Base-by-base conservation (phyloP, 2,329 filamentous ascomycete genomes). In the Nemania serpens region DNA sequence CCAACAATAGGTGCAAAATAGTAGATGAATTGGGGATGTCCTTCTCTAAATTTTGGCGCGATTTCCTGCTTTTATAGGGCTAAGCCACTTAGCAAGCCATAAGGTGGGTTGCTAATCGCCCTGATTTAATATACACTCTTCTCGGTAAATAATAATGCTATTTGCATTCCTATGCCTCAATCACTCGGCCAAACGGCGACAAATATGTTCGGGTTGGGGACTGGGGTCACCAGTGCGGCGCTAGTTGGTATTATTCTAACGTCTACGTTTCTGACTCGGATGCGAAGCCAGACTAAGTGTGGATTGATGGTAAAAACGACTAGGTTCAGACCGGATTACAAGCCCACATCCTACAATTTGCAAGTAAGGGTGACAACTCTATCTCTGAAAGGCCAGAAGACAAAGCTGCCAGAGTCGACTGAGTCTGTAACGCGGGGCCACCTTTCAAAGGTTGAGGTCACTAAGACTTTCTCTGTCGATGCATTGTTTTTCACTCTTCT, bases 271-370 rank as follows among this genome's bases (percentile, higher is more conserved):
- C 37, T 5, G 59, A 49, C 10, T 29, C 42, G 18, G 60, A 55
- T 18, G 43, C 48, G 4, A 65, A 53, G 10, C 66, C 64, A 10
- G 61, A 68, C 57, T 72, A 69, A 42, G 17, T 69, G 0, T 72
- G 69, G 70, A 66, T 72, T 37, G 67, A 70, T 61, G 55, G 29
- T 13, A 64, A 71, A 48, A 59, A 64, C 45, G 64, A 70, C 55
- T 47, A 65, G 42, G 66, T 67, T n/a, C 65, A 71, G 37, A 72
- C 67, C 1, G 71, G 68, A 3, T 74, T 74, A 52, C 72, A 74
- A 45, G 52, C 73, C 5, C 71, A 73, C 65, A 74, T 68, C 66
- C 70, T 70, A 20, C 68, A 72, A 43, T 74, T 72, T 57, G 62
- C 55, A 1, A 55, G 47, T 22, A 48, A 46, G 9, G 34, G 56